phyloP scores from a whole-genome alignment of 2,329 filamentous ascomycete genomes.

The Hypoxylon sp. region DNA sequence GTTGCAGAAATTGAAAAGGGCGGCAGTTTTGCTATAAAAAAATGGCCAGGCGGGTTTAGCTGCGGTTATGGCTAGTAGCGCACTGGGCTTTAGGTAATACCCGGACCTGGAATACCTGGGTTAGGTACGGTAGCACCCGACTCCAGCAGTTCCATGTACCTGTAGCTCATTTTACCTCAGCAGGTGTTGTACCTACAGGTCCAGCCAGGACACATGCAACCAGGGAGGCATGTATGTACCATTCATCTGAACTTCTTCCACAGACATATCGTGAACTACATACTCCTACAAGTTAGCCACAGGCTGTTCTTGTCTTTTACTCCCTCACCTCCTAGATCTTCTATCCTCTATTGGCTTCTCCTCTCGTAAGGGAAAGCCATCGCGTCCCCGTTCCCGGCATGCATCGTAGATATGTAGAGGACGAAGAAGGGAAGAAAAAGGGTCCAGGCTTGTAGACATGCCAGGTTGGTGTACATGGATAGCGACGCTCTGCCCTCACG shows the following conservation, averaged over 20 bases:
- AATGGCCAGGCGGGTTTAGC: slow-evolving; percentile 26
- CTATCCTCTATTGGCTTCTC: neutral
- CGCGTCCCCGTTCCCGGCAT: neutral
- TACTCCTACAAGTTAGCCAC: neutral
- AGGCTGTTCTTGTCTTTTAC: neutral
- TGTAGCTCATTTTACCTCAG: neutral
- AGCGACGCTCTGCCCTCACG: slow-evolving; percentile 7
- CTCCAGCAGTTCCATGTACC: neutral
- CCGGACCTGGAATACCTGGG: too few relatives aligned
- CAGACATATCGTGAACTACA: neutral
- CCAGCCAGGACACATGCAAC: too few relatives aligned
- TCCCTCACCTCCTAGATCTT: neutral
- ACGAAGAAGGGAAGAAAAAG: neutral
- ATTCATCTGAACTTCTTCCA: too few relatives aligned
- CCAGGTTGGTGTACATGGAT: slow-evolving; percentile 21
- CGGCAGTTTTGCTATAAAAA: slow-evolving; percentile 18
- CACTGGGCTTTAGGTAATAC: slow-evolving; percentile 25
- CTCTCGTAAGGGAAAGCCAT: neutral
- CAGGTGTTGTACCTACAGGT: too few relatives aligned
- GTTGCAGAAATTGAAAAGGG: slow-evolving; percentile 13
- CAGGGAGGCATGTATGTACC: neutral
- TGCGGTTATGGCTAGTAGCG: slow-evolving; percentile 9
- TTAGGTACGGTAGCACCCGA: too few relatives aligned
- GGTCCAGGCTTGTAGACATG: neutral
- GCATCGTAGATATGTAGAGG: neutral